Evolutionary conservation across 2,329 filamentous ascomycete species (phyloP).

Genomic region (Fusarium bactridioides): DNA sequence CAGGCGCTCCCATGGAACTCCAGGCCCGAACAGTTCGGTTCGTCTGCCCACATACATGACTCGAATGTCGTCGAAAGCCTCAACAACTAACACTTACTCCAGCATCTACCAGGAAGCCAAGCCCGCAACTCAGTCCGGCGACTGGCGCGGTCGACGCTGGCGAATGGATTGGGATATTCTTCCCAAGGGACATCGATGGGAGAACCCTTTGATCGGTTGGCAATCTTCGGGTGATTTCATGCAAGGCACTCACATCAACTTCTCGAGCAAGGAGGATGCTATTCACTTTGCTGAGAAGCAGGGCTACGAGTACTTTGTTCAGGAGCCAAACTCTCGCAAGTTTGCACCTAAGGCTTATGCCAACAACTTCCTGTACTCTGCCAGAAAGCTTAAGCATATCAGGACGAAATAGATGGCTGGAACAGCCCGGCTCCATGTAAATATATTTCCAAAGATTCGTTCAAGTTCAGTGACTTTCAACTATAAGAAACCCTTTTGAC

Average conservation of each 20-base stretch:
- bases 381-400: constrained; percentile 87
- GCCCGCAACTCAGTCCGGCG: constrained; percentile 94
- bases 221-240: constrained; percentile 94
- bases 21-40: constrained; percentile 95
- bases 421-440: constrained; percentile 36
- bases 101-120: constrained; percentile 94
- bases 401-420: constrained; percentile 72
- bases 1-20: constrained; percentile 90
- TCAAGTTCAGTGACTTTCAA: constrained; percentile 10
- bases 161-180: constrained; percentile 99
- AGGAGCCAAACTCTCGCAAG: constrained; percentile 90
- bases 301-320: constrained; percentile 98
- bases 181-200: constrained; percentile 93
- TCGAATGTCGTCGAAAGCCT: neutral
- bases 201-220: constrained; percentile 99
- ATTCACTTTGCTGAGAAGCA: constrained; percentile 97
- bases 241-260: constrained; percentile 91
- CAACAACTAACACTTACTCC: constrained; percentile 20
- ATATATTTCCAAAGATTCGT: constrained; percentile 39
- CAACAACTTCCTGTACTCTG: constrained; percentile 90
- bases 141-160: constrained; percentile 86
- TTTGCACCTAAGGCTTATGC: constrained; percentile 92
- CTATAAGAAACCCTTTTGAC: neutral
- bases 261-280: constrained; percentile 93
- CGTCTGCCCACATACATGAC: constrained; percentile 36